Conservation (phyloP, 371 early-diverging fungal genomes). For the Mucor saturninus region DNA sequence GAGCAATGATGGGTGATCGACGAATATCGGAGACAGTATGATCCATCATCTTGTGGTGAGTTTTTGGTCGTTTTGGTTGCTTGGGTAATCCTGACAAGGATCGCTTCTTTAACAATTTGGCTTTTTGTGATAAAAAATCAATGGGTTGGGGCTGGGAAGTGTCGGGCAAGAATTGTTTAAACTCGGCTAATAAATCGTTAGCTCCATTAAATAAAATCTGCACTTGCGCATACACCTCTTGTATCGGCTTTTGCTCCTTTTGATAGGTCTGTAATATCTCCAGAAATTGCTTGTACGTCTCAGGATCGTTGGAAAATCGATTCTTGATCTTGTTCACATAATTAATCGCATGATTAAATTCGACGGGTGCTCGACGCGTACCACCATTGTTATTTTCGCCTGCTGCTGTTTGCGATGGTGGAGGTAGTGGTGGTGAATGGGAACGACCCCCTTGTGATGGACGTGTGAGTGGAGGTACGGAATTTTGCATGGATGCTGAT, state of each 20-base stretch:
- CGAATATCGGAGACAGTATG: conserved; percentile 20
- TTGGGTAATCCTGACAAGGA: conserved; percentile 7
- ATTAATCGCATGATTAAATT: conserved; percentile 95
- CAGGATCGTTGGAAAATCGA: conserved; percentile 79
- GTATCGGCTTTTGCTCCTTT: conserved; percentile 87
- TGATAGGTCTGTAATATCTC: conserved; percentile 94
- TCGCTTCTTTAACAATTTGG: conserved; percentile 3
- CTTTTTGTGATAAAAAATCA: background rate
- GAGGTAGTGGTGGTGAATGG: background rate
- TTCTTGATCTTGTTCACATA: conserved; percentile 98
- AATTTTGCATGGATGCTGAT: background rate
- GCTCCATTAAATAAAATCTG: conserved; percentile 81
- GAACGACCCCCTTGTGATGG: background rate
- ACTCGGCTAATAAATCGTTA: conserved; percentile 90
- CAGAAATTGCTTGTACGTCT: conserved; percentile 91
- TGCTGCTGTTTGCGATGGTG: too few species aligned
- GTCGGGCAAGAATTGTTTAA: conserved; percentile 91
- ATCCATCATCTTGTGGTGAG: conserved; percentile 5
- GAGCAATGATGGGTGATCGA: conserved; percentile 8
- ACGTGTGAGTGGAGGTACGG: background rate
- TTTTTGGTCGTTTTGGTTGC: conserved; percentile 11
- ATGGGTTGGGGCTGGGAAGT: conserved; percentile 10
- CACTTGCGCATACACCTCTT: conserved; percentile 91
- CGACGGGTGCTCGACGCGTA: conserved; percentile 63
- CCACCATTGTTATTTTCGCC: conserved; percentile 1